Conservation (phyloP, 1,284 basidiomycete species). For the Ustilago nuda region DNA sequence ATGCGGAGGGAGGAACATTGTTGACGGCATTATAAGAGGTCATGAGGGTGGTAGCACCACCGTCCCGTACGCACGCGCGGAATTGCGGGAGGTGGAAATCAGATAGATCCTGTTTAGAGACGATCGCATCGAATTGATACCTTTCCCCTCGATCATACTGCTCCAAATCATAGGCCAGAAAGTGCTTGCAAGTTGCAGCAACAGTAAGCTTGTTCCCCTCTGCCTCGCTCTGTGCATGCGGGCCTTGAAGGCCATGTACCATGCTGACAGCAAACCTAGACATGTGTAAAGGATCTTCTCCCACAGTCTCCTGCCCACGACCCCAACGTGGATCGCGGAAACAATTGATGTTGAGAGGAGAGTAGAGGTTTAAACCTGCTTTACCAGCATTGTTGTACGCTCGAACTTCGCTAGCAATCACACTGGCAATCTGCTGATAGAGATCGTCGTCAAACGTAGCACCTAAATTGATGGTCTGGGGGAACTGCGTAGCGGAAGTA, state of each 20-base stretch:
- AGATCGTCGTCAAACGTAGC: conserved; percentile 36
- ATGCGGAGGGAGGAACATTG: conserved; percentile 24
- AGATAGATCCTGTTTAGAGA: conserved; percentile 32
- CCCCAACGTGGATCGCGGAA: conserved; percentile 40
- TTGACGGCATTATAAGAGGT: conserved; percentile 33
- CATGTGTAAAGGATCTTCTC: conserved; percentile 32
- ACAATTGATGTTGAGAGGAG: conserved; percentile 32
- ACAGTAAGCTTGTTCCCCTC: conserved; percentile 1
- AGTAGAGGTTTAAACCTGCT: conserved; percentile 26
- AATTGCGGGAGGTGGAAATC: conserved; percentile 37
- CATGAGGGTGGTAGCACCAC: conserved; percentile 26
- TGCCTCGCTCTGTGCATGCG: not conserved
- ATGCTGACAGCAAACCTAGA: conserved; percentile 16
- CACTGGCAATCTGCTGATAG: conserved; percentile 12
- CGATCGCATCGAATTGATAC: conserved; percentile 33
- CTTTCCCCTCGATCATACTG: conserved; percentile 21
- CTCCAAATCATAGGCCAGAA: conserved; percentile 28
- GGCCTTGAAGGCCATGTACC: conserved; percentile 23
- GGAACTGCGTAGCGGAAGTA: conserved; percentile 25
- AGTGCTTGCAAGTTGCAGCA: conserved; percentile 37
- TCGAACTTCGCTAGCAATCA: conserved; percentile 31
- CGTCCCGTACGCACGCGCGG: conserved; percentile 31
- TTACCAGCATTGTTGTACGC: conserved; percentile 34
- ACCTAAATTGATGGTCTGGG: conserved; percentile 36
- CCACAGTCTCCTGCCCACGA: conserved; percentile 28